These are phyloP conservation scores for Phaseolus coccineus DNA, from an alignment of 331 rosid genomes.

Conservation along the genomic window DNA sequence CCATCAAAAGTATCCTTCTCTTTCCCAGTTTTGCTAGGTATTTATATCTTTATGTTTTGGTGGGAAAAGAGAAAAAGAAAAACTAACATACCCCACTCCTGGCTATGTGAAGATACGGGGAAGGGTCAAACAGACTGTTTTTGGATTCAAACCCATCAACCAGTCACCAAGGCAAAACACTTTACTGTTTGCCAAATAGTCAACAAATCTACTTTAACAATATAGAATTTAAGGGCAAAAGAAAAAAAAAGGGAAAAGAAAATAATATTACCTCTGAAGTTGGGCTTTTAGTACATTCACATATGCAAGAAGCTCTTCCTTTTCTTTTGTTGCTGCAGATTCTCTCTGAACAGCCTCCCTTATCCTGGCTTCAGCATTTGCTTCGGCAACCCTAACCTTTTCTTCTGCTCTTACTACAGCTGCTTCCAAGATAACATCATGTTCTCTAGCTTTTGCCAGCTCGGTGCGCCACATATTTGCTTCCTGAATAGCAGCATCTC, in stretches of 20 bases:
- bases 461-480: conserved; percentile 96
- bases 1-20: conserved; percentile 9
- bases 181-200: neutral
- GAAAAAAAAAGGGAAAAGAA: conserved; percentile 32
- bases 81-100: too few species aligned
- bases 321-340: conserved; percentile 71
- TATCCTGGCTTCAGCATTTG: conserved; percentile 78
- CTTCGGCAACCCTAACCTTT: conserved; percentile 86
- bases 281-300: conserved; percentile 86
- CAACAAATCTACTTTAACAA: conserved; percentile 21
- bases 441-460: conserved; percentile 97
- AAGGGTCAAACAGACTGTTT: too few species aligned
- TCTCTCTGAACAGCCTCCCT: conserved; percentile 86
- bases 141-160: too few species aligned
- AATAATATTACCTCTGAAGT: conserved; percentile 82
- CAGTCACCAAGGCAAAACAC: too few species aligned
- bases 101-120: too few species aligned
- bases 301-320: conserved; percentile 84
- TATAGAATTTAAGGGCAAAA: conserved; percentile 27
- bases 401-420: conserved; percentile 91
- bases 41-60: conserved; percentile 26
- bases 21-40: conserved; percentile 5
- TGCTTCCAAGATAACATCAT: conserved; percentile 88
- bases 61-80: neutral
- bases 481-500: conserved; percentile 86